Evolutionary conservation across 148 eudicot genomes (phyloP), one percentile per base, ranked within the genome.

Genomic region (Nepenthes mirabilis): DNA sequence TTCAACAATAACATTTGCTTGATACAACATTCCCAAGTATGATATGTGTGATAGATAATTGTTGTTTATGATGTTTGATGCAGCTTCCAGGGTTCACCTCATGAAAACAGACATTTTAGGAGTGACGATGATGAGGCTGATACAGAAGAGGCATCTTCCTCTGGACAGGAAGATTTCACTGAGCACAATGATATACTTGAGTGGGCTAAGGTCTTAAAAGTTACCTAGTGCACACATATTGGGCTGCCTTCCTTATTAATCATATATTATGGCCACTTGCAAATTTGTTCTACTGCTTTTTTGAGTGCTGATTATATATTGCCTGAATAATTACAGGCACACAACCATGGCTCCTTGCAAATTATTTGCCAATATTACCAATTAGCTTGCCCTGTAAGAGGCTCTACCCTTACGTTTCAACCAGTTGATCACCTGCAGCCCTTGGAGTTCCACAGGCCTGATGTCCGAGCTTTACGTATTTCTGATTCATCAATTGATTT

Each of bases 381-480:
- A 67, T 70, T 84, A 72, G 55, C 57, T 67, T 79, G 77, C 69
- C 98, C 96, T 14, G 47, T 83, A 55, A 75, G 88, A 73, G 96
- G 96, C 63, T 80, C 96, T 52, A 72, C 78, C 58, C 65, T 93
- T 64, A 74, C 70, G 37, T 93, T 88, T 73, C 98, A 83, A 66
- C 98, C 96, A 54, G 59, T 93, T 72, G 98, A 93, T 52, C 96
- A 93, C 80, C 68, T 93, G 67, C 84, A 86, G 66, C 95, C 91
- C 67, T 76, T 93, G 65, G 85, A 93, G 76, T 88, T 73, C 73
- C 77, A 81, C 59, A 73, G 98, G 70, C 74, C 85, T 52, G 79
- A 71, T 71, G 91, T 80, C 64, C 68, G 69, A 73, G 73, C 74
- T 61, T 64, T 82, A 8, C 64, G 67, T 61, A 68, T 93, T 62